Conservation (phyloP, 306 rosid species). For the Trichosanthes cucumerina region DNA sequence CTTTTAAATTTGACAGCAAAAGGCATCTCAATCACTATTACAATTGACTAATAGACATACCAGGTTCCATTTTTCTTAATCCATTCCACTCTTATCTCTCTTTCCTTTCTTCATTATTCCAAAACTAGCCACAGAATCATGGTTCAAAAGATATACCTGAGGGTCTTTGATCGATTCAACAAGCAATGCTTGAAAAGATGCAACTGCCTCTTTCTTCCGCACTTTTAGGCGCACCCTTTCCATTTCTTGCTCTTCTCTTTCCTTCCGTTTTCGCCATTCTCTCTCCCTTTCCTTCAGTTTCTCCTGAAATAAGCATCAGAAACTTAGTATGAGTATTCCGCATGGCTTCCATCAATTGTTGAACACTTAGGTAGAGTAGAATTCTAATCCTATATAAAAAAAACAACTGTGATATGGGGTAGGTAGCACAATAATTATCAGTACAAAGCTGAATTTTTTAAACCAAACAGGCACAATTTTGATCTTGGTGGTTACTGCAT, state of each 20-base stretch:
- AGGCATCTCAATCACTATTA: background rate
- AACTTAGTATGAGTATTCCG: background rate
- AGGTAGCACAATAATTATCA: background rate
- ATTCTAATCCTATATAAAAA: background rate
- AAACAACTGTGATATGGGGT: background rate
- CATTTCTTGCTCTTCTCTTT: constrained; percentile 97
- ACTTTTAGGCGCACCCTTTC: constrained; percentile 80
- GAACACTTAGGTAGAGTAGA: background rate
- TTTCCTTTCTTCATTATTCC: background rate
- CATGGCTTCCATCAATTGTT: background rate
- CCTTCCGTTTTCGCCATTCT: constrained; percentile 85
- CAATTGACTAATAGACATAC: background rate
- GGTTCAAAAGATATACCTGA: constrained; percentile 37
- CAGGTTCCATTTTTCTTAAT: background rate
- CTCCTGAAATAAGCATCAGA: constrained; percentile 37
- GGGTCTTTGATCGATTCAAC: constrained; percentile 91
- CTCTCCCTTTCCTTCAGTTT: constrained; percentile 91
- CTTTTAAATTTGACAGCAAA: background rate
- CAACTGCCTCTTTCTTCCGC: constrained; percentile 78
- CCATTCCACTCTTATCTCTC: background rate
- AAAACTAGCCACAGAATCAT: background rate
- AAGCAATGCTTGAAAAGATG: constrained; percentile 87
- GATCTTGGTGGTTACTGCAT: background rate
- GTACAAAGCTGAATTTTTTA: background rate
- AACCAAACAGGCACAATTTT: background rate